Evolutionary conservation across 1,284 basidiomycete species (phyloP), one percentile per base, ranked within the genome.

Genomic region (Fomitopsis betulina): DNA sequence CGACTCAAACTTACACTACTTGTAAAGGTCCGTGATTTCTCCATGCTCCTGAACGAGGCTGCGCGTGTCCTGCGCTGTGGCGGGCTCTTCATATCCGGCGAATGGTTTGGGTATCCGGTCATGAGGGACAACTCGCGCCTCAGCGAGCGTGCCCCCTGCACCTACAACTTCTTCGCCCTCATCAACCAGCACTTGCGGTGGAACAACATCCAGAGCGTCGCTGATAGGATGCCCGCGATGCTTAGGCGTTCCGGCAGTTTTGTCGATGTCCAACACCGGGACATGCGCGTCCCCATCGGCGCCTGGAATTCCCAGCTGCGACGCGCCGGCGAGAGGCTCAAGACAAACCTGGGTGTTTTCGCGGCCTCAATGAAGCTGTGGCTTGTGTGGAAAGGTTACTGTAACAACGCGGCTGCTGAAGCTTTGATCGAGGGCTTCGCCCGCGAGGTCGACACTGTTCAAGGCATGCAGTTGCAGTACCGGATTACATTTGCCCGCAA

Each of bases 21-120:
- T 45, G 33, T 45, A 27, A 30, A 87, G 85, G 73, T 82, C 15
- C 68, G 67, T 33, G 72, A 83, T 65, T 87, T 83, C 64, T 70
- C 71, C 13, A 67, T 64, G 33, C 71, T 89, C 58, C 65, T 89
- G 32, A 67, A 70, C 27, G 85, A 90, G 68, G 77, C 79, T 17
- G 77, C 76, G 9, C 81, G 88, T 33, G 73, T 89, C 52, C 73
- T 90, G 17, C 80, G 83, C 43, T 80, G 81, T 2, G 83, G 82
- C 30, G 87, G 87, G 1, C 70, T 90, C 15, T 85, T 89, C 68
- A 66, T 87, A 17, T 83, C 85, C 4, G 79, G 78, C 47, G 89
- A 91, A 70, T 82, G 84, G 76, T 73, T 73, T 35, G 73, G 75
- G 39, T 70, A 64, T 50, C 73, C 82, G 5, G 62, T 71, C 12